These are phyloP conservation scores for Irineochytrium annulatum DNA, from an alignment of 192 early-diverging fungal genomes.

Conservation along the genomic window DNA sequence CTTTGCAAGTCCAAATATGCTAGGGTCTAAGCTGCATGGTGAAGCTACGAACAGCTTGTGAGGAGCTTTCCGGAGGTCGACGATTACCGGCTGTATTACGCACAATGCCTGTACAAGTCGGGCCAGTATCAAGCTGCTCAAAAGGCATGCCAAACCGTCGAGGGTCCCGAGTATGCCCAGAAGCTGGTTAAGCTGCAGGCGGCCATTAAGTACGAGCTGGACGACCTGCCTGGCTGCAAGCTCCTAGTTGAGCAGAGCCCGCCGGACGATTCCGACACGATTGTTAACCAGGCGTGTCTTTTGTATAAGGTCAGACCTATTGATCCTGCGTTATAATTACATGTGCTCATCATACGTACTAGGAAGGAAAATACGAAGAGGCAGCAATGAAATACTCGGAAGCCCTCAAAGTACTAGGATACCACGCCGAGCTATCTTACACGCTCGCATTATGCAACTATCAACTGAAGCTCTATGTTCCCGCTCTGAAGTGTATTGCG, in stretches of 20 bases:
- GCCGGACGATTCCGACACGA: conserved; percentile 49
- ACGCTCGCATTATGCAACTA: conserved; percentile 57
- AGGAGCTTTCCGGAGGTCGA: conserved; percentile 44
- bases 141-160: conserved; percentile 46
- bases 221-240: conserved; percentile 56
- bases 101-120: conserved; percentile 53
- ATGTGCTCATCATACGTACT: neutral
- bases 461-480: conserved; percentile 50
- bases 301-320: conserved; percentile 44
- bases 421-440: conserved; percentile 52
- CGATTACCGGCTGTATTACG: conserved; percentile 53
- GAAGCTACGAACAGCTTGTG: conserved; percentile 56
- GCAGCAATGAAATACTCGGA: conserved; percentile 48
- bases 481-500: conserved; percentile 55
- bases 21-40: neutral
- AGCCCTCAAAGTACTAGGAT: conserved; percentile 48
- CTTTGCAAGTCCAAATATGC: neutral
- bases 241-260: conserved; percentile 47
- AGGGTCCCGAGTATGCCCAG: conserved; percentile 36
- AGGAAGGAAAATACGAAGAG: conserved; percentile 59
- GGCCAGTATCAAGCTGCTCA: conserved; percentile 51
- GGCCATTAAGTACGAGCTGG: conserved; percentile 54
- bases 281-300: conserved; percentile 53
- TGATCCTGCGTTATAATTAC: conserved; percentile 3
- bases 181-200: conserved; percentile 59